These are phyloP conservation scores for Fusarium aywerte DNA, from an alignment of 2,329 filamentous ascomycete species.

Conservation along the genomic window DNA sequence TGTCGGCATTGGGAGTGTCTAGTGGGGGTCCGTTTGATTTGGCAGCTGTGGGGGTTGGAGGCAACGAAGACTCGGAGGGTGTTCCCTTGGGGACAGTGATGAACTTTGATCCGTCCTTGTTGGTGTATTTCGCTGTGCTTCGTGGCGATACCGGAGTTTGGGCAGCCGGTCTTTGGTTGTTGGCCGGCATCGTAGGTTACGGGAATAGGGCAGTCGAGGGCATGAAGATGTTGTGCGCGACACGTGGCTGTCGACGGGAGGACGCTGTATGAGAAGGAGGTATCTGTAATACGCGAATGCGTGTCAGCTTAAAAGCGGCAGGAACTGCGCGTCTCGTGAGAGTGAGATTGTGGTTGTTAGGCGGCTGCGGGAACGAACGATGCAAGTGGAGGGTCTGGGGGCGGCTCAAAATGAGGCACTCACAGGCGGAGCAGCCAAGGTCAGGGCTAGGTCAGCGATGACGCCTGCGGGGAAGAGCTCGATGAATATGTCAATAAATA, in stretches of 20 bases:
- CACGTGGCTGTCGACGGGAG: slow-evolving; percentile 46
- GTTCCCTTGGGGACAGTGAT: slow-evolving; percentile 71
- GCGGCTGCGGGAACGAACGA: slow-evolving; percentile 39
- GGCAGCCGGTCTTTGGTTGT: slow-evolving; percentile 61
- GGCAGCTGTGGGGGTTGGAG: slow-evolving; percentile 61
- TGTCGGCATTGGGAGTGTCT: slow-evolving; percentile 40
- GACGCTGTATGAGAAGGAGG: slow-evolving; percentile 21
- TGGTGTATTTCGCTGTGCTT: slow-evolving; percentile 70
- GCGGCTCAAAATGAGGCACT: slow-evolving; percentile 53
- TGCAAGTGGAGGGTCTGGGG: slow-evolving; percentile 46
- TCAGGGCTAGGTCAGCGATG: slow-evolving; percentile 55
- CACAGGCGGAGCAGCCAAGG: slow-evolving; percentile 48
- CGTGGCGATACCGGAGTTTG: slow-evolving; percentile 64
- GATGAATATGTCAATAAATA: slow-evolving; percentile 32
- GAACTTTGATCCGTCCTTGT: slow-evolving; percentile 76
- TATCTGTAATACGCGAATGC: slow-evolving; percentile 34
- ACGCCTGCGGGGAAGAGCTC: slow-evolving; percentile 49
- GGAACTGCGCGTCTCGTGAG: slow-evolving; percentile 37
- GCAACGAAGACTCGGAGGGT: slow-evolving; percentile 64
- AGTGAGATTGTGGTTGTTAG: slow-evolving; percentile 29
- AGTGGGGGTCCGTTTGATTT: slow-evolving; percentile 50
- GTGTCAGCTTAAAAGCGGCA: slow-evolving; percentile 38
- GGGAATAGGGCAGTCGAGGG: slow-evolving; percentile 50
- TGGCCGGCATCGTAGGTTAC: slow-evolving; percentile 62
- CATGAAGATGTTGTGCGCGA: slow-evolving; percentile 53